Percentiles rank a stretch among this genome's conserved stretches.
Evolutionary conservation across 2,329 filamentous ascomycete genomes (phyloP).

Genomic region (Pyrenophora teres): DNA sequence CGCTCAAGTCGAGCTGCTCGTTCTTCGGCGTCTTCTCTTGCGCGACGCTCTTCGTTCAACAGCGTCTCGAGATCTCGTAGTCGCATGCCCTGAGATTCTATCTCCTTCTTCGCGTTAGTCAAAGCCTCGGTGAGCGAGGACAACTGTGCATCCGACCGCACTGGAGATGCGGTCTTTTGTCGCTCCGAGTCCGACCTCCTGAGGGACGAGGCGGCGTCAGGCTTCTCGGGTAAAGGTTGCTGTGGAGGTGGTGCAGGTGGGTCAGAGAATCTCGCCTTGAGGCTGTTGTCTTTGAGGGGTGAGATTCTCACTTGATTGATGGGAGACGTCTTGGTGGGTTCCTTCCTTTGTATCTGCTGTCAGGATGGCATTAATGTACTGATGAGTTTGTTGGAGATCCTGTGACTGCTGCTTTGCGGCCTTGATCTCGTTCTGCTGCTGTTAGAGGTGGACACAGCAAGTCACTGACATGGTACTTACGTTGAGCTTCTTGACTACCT

Average conservation of each 20-base stretch:
- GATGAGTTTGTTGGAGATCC: conserved; percentile 79
- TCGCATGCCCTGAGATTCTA: conserved; percentile 78
- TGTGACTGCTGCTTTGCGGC: conserved; percentile 84
- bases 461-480: conserved; percentile 57
- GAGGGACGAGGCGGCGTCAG: conserved; percentile 70
- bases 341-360: conserved; percentile 68
- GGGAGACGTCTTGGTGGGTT: conserved; percentile 53
- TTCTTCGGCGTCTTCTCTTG: conserved; percentile 83
- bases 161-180: conserved; percentile 65
- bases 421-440: conserved; percentile 79
- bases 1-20: conserved; percentile 72
- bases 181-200: conserved; percentile 79
- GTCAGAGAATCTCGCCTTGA: conserved; percentile 85
- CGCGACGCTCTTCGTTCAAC: conserved; percentile 77
- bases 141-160: conserved; percentile 73
- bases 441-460: conserved; percentile 17
- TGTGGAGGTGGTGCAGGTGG: conserved; percentile 92
- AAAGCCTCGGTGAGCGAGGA: conserved; percentile 83
- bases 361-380: conserved; percentile 78
- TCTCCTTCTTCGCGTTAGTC: conserved; percentile 80
- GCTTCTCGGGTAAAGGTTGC: conserved; percentile 91
- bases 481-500: conserved; percentile 85
- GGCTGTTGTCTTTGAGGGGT: conserved; percentile 63
- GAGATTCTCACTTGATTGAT: conserved; percentile 50
- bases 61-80: conserved; percentile 81